Evolutionary conservation across 192 early-diverging fungal species (phyloP).

Genomic region (Spizellomyces sp.): DNA sequence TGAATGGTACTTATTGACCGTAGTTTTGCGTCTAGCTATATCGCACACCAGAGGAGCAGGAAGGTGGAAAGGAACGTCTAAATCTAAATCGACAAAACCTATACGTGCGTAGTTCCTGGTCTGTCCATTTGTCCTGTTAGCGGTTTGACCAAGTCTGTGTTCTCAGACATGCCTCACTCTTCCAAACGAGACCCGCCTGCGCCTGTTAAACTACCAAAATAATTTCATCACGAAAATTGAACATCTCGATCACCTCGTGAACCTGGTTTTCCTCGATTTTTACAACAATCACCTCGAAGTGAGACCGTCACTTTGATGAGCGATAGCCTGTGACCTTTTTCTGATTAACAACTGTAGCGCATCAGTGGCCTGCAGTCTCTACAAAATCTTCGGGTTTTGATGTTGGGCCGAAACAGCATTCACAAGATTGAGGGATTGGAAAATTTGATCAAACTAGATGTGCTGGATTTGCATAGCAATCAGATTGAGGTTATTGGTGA

Average conservation of each 20-base stretch:
- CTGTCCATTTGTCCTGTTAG: background rate
- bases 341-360: conserved; percentile 6
- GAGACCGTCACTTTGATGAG: background rate
- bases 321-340: background rate
- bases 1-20: background rate
- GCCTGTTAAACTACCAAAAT: conserved; percentile 56
- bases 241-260: conserved; percentile 39
- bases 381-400: conserved; percentile 50
- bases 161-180: conserved; percentile 32
- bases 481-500: conserved; percentile 47
- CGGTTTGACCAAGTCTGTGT: background rate
- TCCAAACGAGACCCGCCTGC: conserved; percentile 37
- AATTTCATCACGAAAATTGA: conserved; percentile 52
- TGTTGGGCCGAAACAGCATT: conserved; percentile 56
- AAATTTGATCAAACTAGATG: conserved; percentile 43
- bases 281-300: conserved; percentile 56
- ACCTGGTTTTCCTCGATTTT: conserved; percentile 57
- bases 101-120: conserved; percentile 16
- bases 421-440: conserved; percentile 41
- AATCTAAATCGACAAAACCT: conserved; percentile 40
- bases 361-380: conserved; percentile 43
- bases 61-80: conserved; percentile 30
- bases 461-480: conserved; percentile 57
- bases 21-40: conserved; percentile 1
- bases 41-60: conserved; percentile 8